phyloP scores from a whole-genome alignment of 805 yeast species.

The Candida ascalaphidarum region DNA sequence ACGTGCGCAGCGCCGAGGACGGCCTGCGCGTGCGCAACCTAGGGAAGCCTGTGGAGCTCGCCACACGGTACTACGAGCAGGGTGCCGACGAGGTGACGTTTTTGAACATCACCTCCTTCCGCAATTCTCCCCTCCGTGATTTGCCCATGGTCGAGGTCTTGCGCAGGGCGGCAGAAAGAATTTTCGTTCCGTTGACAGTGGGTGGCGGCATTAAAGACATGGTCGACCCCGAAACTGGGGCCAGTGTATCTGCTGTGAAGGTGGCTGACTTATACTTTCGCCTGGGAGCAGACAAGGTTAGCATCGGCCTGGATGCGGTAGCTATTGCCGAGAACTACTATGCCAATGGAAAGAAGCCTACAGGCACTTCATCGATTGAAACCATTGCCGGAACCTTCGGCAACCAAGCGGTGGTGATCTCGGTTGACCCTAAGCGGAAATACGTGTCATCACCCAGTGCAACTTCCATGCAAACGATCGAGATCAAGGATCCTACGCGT shows the following conservation, averaged over 20 bases:
- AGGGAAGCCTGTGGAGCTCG: slow-evolving; percentile 95
- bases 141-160: slow-evolving; percentile 94
- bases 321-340: slow-evolving; percentile 79
- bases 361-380: slow-evolving; percentile 85
- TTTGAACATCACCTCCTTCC: slow-evolving; percentile 88
- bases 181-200: slow-evolving; percentile 94
- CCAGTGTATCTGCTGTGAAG: slow-evolving; percentile 70
- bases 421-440: slow-evolving; percentile 93
- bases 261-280: slow-evolving; percentile 89
- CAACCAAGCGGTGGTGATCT: slow-evolving; percentile 93
- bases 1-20: slow-evolving; percentile 64
- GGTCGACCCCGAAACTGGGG: slow-evolving; percentile 72
- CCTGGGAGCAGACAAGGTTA: slow-evolving; percentile 97
- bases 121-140: slow-evolving; percentile 88
- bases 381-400: slow-evolving; percentile 90
- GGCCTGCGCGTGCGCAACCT: slow-evolving; percentile 68
- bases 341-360: slow-evolving; percentile 43
- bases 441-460: slow-evolving; percentile 58
- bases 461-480: slow-evolving; percentile 55
- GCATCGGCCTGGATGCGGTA: slow-evolving; percentile 98
- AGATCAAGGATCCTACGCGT: slow-evolving; percentile 41
- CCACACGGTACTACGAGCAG: slow-evolving; percentile 80
- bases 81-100: slow-evolving; percentile 98
- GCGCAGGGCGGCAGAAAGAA: slow-evolving; percentile 72
- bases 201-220: slow-evolving; percentile 97